A percentile compares a stretch with the other conserved stretches of the same genome.
Conservation (phyloP, 2,329 filamentous ascomycete genomes). For the Aspergillus texensis region DNA sequence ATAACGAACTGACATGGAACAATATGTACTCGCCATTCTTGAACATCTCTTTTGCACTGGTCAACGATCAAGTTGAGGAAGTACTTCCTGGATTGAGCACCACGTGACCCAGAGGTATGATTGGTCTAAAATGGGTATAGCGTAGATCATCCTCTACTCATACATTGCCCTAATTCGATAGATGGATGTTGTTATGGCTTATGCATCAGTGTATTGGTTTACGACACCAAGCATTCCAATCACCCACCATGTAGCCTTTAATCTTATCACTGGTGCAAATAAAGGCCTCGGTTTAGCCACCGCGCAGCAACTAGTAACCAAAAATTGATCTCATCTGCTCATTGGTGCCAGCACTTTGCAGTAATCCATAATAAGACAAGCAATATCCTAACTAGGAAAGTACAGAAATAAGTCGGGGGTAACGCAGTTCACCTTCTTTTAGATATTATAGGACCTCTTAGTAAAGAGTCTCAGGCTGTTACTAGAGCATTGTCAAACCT, state of each 20-base stretch:
- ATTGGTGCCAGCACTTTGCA: too few relatives aligned
- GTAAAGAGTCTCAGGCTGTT: neutral
- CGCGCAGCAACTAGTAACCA: too few relatives aligned
- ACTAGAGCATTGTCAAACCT: neutral
- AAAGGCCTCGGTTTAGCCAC: too few relatives aligned
- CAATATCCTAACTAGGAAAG: too few relatives aligned
- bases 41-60: neutral
- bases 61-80: neutral
- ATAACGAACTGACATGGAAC: neutral
- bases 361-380: too few relatives aligned
- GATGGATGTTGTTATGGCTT: too few relatives aligned
- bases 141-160: neutral
- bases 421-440: too few relatives aligned
- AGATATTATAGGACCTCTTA: neutral
- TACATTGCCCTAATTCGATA: neutral
- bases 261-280: too few relatives aligned
- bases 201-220: too few relatives aligned
- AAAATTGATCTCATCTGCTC: too few relatives aligned
- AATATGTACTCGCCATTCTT: neutral
- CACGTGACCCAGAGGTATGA: neutral
- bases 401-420: too few relatives aligned
- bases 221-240: neutral
- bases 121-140: neutral
- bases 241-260: neutral
- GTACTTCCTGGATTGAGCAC: neutral